These are phyloP conservation scores for Daldinia sp. DNA, from an alignment of 2,329 filamentous ascomycete species.

Conservation along the genomic window DNA sequence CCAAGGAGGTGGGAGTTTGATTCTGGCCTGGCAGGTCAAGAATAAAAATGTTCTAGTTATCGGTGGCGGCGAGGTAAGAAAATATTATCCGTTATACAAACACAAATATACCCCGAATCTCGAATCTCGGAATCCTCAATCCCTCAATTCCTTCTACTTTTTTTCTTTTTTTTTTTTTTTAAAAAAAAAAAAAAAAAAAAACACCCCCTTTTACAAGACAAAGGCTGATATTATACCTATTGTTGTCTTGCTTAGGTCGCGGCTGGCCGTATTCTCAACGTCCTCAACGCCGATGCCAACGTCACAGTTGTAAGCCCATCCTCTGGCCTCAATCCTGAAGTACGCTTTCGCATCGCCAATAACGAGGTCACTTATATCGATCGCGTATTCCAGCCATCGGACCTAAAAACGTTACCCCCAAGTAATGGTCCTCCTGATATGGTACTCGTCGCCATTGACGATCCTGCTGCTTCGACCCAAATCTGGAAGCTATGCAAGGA, in stretches of 20 bases:
- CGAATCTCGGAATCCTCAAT: too few species aligned
- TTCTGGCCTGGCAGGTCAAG: slow-evolving; percentile 94
- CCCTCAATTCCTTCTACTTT: too few species aligned
- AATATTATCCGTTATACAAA: too few species aligned
- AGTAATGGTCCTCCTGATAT: slow-evolving; percentile 64
- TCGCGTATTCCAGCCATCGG: slow-evolving; percentile 83
- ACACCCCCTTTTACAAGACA: too few species aligned
- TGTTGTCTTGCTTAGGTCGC: slow-evolving; percentile 74
- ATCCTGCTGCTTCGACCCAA: slow-evolving; percentile 85
- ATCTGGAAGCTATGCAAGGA: slow-evolving; percentile 96
- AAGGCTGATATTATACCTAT: too few species aligned
- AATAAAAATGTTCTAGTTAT: slow-evolving; percentile 91
- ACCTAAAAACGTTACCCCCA: slow-evolving; percentile 72
- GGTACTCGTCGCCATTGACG: slow-evolving; percentile 93
- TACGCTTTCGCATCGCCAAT: slow-evolving; percentile 79
- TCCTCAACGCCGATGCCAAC: slow-evolving; percentile 88
- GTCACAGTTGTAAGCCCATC: slow-evolving; percentile 86
- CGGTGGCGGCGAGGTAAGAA: slow-evolving; percentile 87
- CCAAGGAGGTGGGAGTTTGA: slow-evolving; percentile 89
- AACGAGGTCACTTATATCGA: slow-evolving; percentile 82
- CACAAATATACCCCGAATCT: too few species aligned
- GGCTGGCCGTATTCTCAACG: slow-evolving; percentile 90
- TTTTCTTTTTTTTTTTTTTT: too few species aligned
- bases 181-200: too few species aligned
- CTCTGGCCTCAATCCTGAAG: slow-evolving; percentile 85